Evolutionary conservation across 768 basidiomycete genomes (phyloP), one percentile per base, ranked within the genome.

Genomic region (Crassisporium funariophilum): DNA sequence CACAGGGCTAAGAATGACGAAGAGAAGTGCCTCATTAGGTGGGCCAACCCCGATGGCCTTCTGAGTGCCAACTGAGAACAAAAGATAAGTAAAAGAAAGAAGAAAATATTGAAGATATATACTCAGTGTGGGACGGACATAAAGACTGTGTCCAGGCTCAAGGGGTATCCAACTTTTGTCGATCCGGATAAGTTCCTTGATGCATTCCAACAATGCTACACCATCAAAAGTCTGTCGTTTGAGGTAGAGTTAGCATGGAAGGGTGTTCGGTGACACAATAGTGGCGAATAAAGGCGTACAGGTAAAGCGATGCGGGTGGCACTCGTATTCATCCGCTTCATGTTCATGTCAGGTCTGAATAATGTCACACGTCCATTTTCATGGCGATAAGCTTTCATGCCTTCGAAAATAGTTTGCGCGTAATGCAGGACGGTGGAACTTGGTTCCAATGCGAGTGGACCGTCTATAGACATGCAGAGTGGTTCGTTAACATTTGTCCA

Each of bases 291-390:
- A n/a, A n/a, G n/a, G 67, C 82, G 46, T 50, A 88, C 88, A 8
- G 89, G 89, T 37, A 91, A 64, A 15, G 87, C 90, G 44, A 92
- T 74, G 33, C 95, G 82, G 19, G 68, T 55, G 11, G 95, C 94
- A 59, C 87, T 91, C 36, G 55, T 78, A 70, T 91, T 92, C 93
- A 98, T 94, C 20, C 95, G 84, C 60, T 84, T 84, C 93, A 98
- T 95, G 71, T 98, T 97, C 90, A 91, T 91, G 68, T 97, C 91
- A 2, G 95, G 95, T 35, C 95, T 76, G 78, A 98, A 98, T 54
- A 98, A 69, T 13, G 86, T 81, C 16, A 94, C 81, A 20, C 78
- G 82, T 25, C 86, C 93, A 38, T 79, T 69, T 27, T 79, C 67
- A 54, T 85, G 82, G 38, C 84, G 76, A 71, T 95, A 98, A 1